A percentile compares a stretch with the other conserved stretches of the same genome.
These are phyloP conservation scores for Ogataea polymorpha DNA, from an alignment of 805 yeast species.

Conservation along the genomic window DNA sequence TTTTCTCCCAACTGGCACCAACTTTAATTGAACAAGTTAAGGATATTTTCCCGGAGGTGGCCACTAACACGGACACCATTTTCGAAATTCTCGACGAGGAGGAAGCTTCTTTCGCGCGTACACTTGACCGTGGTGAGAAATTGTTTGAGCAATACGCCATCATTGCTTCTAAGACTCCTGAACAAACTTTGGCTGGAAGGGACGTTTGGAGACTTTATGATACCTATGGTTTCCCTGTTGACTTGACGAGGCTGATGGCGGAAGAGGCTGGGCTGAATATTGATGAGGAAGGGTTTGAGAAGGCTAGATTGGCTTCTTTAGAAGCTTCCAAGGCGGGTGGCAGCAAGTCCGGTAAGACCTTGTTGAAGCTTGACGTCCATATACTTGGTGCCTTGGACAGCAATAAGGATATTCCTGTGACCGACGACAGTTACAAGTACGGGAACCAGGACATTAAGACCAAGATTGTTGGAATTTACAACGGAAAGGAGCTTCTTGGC, in stretches of 20 bases:
- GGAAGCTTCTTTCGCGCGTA: slow-evolving; percentile 90
- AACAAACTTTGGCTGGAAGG: slow-evolving; percentile 78
- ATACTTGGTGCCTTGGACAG: slow-evolving; percentile 69
- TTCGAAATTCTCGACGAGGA: slow-evolving; percentile 94
- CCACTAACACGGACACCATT: slow-evolving; percentile 65
- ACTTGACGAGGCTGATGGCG: slow-evolving; percentile 96
- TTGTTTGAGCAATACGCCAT: slow-evolving; percentile 90
- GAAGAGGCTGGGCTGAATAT: slow-evolving; percentile 93
- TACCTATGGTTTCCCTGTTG: slow-evolving; percentile 99
- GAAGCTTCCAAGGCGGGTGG: slow-evolving; percentile 95
- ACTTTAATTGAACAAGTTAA: slow-evolving; percentile 85
- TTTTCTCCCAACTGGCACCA: slow-evolving; percentile 89
- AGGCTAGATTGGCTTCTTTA: slow-evolving; percentile 81
- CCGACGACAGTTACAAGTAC: slow-evolving; percentile 81
- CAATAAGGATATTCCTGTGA: slow-evolving; percentile 62
- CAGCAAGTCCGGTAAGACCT: slow-evolving; percentile 46
- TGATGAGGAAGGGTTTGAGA: slow-evolving; percentile 89
- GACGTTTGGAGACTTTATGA: slow-evolving; percentile 99
- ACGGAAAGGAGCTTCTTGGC: slow-evolving; percentile 60
- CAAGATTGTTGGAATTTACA: slow-evolving; percentile 65
- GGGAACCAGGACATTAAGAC: slow-evolving; percentile 68
- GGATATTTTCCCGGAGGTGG: slow-evolving; percentile 89
- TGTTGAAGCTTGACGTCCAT: slow-evolving; percentile 88
- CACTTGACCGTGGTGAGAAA: slow-evolving; percentile 97
- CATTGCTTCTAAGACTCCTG: slow-evolving; percentile 70